A percentile compares a stretch with the other conserved stretches of the same genome.
phyloP scores from a whole-genome alignment of 768 basidiomycete species.

The Rhodotorula kratochvilovae region DNA sequence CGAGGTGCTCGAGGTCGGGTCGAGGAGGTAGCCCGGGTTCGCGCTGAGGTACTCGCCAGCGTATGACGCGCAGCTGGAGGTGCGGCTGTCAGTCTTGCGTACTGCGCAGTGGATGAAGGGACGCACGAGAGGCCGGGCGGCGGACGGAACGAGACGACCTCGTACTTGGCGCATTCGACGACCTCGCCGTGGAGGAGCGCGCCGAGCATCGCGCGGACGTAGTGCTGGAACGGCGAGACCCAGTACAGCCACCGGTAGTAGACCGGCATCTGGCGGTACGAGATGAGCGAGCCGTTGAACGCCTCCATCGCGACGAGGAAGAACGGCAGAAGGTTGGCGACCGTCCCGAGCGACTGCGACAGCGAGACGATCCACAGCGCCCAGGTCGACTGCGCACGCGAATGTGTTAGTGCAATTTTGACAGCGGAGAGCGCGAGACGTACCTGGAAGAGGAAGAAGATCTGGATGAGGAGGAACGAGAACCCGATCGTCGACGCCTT shows the following conservation, averaged over 20 bases:
- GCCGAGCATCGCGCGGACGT: slow-evolving; percentile 41
- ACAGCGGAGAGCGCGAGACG: slow-evolving; percentile 43
- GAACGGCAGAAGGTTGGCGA: slow-evolving; percentile 46
- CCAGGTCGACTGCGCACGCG: slow-evolving; percentile 30
- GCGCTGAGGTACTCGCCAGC: slow-evolving; percentile 54
- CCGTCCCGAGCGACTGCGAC: slow-evolving; percentile 42
- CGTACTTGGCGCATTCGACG: slow-evolving; percentile 57
- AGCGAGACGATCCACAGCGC: slow-evolving; percentile 37
- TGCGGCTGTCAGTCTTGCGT: background rate
- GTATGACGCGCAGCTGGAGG: slow-evolving; percentile 53
- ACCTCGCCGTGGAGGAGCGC: slow-evolving; percentile 44
- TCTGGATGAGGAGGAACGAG: slow-evolving; percentile 43
- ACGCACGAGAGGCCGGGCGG: slow-evolving; percentile 50
- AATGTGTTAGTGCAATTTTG: background rate
- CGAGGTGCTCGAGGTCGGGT: slow-evolving; percentile 1
- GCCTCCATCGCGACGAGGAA: slow-evolving; percentile 49
- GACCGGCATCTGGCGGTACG: slow-evolving; percentile 32
- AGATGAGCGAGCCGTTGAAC: slow-evolving; percentile 34
- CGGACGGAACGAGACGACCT: slow-evolving; percentile 60
- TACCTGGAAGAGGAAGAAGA: slow-evolving; percentile 48
- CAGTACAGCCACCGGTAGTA: slow-evolving; percentile 47
- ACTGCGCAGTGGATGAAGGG: slow-evolving; percentile 47
- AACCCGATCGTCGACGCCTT: slow-evolving; percentile 26
- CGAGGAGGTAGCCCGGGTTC: slow-evolving; percentile 58
- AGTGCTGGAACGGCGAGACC: slow-evolving; percentile 50